Conservation (phyloP, 495 filamentous ascomycete genomes). For the Rhizodiscina lignyota region DNA sequence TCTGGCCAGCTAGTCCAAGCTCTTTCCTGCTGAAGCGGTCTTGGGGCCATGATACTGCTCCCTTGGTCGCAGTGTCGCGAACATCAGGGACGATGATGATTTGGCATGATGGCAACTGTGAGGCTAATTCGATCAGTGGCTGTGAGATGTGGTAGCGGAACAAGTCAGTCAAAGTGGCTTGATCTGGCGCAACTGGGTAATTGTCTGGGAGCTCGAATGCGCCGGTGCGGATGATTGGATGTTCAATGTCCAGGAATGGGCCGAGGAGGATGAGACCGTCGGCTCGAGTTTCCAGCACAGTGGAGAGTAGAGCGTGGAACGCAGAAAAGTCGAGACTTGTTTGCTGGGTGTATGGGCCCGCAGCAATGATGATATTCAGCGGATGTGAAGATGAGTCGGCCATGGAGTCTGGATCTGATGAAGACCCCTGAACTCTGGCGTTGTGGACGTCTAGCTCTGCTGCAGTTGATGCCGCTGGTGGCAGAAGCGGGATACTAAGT, state of each 20-base stretch:
- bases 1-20: constrained; percentile 45
- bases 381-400: constrained; percentile 31
- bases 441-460: constrained; percentile 44
- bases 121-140: constrained; percentile 44
- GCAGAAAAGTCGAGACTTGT: constrained; percentile 82
- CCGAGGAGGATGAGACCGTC: constrained; percentile 73
- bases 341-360: constrained; percentile 83
- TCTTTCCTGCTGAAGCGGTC: constrained; percentile 56
- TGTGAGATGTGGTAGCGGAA: constrained; percentile 66
- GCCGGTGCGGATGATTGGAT: constrained; percentile 73
- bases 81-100: constrained; percentile 74
- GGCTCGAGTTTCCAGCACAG: constrained; percentile 54
- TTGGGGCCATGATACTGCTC: constrained; percentile 79
- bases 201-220: constrained; percentile 80
- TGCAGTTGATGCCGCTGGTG: constrained; percentile 45
- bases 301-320: constrained; percentile 59
- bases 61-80: constrained; percentile 61
- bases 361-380: constrained; percentile 57
- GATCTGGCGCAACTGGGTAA: constrained; percentile 51
- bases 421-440: constrained; percentile 43
- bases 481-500: constrained; percentile 54
- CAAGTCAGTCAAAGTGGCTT: constrained; percentile 59
- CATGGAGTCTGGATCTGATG: constrained; percentile 30
- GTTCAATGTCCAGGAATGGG: constrained; percentile 80
- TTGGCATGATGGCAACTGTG: constrained; percentile 54